phyloP scores from a whole-genome alignment of 2,329 filamentous ascomycete genomes.

The Arachnomyces sp. region DNA sequence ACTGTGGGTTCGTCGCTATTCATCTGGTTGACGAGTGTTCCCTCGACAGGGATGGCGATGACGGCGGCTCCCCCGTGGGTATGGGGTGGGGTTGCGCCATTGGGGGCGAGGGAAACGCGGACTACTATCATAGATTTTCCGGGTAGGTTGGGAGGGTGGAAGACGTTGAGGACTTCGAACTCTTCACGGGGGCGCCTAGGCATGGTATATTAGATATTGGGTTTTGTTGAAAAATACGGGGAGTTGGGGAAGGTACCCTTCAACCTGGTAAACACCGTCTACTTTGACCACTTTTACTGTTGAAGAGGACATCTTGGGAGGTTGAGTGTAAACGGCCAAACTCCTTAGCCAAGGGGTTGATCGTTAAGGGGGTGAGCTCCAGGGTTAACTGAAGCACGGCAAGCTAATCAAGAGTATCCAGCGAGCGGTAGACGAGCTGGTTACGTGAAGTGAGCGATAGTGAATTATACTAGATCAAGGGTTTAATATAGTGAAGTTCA shows the following conservation, averaged over 20 bases:
- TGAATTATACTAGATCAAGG: too few species aligned
- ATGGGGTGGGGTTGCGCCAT: constrained; percentile 13
- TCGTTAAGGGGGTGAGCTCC: too few species aligned
- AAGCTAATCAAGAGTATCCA: too few species aligned
- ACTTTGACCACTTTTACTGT: constrained; percentile 4
- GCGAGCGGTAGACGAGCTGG: too few species aligned
- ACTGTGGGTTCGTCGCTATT: constrained; percentile 9
- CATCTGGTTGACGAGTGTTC: constrained; percentile 13
- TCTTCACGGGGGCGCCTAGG: constrained; percentile 5
- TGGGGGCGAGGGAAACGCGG: constrained; percentile 9
- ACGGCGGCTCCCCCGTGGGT: constrained; percentile 13
- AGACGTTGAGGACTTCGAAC: constrained; percentile 4
- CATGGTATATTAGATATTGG: not conserved
- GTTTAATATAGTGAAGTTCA: too few species aligned
- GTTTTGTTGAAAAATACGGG: not conserved
- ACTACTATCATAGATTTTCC: constrained; percentile 11
- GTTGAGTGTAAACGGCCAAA: too few species aligned
- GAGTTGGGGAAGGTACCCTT: constrained; percentile 1
- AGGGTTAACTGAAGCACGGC: too few species aligned
- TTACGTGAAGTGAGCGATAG: too few species aligned
- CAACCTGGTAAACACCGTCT: constrained; percentile 4
- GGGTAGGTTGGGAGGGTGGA: constrained; percentile 9
- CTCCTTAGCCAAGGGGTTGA: too few species aligned
- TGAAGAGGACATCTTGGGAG: constrained; percentile 1
- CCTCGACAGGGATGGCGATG: constrained; percentile 6